Evolutionary conservation across 495 filamentous ascomycete species (phyloP), one percentile per base, ranked within the genome.

Genomic region (Daldinia decipiens): DNA sequence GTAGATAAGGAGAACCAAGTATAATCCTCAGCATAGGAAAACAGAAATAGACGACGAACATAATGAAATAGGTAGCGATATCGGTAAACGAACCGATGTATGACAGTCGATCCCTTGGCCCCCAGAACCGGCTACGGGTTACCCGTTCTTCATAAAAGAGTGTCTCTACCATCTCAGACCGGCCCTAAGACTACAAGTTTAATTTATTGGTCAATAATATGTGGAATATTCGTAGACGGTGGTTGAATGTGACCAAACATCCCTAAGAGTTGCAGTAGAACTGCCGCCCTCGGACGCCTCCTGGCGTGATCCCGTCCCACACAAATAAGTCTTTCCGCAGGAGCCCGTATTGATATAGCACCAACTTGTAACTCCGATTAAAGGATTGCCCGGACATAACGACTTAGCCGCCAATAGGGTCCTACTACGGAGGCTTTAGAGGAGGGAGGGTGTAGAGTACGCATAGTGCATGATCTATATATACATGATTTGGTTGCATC

Each of bases 381-480:
- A 29, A 59, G 24, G 17, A 63, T 40, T 72, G 64, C 55, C 56
- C 56, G 61, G 61, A 55, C 60, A 61, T 60, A 27, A 65, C n/a
- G 40, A 26, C 29, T 53, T 68, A 73, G 65, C 65, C 62, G 70
- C 70, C 70, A 52, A 59, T 59, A 29, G 1, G 31, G 51, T 39
- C 34, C 34, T 50, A 58, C 54, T 64, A 43, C n/a, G 59, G 38
- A 32, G 62, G 56, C 24, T 5, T 56, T 40, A 13, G 24, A 50
- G 19, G 68, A 53, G 50, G 53, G 56, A 55, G 15, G 59, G 55
- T 54, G 59, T 68, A 39, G 39, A 59, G 34, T 52, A 51, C 64
- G 65, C 65, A 68, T 61, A 58, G 36, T 53, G 70, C 65, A 68
- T 72, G 56, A 65, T 72, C 59, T 68, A 68, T 61, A 64, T 65